Base-by-base conservation (phyloP, 2,329 filamentous ascomycete species). In the Amphichorda felina region DNA sequence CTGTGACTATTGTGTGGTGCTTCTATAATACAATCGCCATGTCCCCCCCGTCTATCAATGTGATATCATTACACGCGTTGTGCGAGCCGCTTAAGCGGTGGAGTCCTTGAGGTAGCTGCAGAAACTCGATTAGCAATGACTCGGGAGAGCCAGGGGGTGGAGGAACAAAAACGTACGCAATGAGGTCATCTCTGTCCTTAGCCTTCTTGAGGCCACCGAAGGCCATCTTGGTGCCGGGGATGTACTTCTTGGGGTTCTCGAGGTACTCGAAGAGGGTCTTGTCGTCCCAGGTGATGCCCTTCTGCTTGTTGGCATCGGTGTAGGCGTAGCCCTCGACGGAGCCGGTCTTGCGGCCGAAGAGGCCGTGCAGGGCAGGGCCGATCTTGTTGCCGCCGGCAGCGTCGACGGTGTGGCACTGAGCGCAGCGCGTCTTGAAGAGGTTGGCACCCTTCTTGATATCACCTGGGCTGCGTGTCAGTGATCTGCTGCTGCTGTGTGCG, bases 201-300 rank as follows among this genome's bases (percentile, higher is more conserved):
- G 79, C 77, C 85, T 98, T 98, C 88, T 98, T 98, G 60, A 98
- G 78, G 65, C 91, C 91, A 70, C 91, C 91, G 62, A 96, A 98
- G 55, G 91, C 91, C 91, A 98, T 98, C 86, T 96, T 98, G 72
- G 91, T 98, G 53, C 91, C 91, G 51, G 91, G 91, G 48, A 98
- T 95, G 79, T 88, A 98, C 78, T 96, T 96, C 82, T 98, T 98
- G 70, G 91, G 91, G 82, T 96, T 96, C 79, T 98, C 91, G 57
- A 98, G 88, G 80, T 98, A 98, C 50, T 80, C 75, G 69, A 94
- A 96, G 54, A 98, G 76, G 64, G 84, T 82, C 47, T 78, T 63
- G 59, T 94, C 79, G 50, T 86, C 68, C 91, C 91, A 98, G 54
- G 67, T 73, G 53, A 98, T 78, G 55, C 81, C 88, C 74, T 94